phyloP scores from a whole-genome alignment of 2,329 filamentous ascomycete genomes.

The Aspergillus oerlinghausenensis region DNA sequence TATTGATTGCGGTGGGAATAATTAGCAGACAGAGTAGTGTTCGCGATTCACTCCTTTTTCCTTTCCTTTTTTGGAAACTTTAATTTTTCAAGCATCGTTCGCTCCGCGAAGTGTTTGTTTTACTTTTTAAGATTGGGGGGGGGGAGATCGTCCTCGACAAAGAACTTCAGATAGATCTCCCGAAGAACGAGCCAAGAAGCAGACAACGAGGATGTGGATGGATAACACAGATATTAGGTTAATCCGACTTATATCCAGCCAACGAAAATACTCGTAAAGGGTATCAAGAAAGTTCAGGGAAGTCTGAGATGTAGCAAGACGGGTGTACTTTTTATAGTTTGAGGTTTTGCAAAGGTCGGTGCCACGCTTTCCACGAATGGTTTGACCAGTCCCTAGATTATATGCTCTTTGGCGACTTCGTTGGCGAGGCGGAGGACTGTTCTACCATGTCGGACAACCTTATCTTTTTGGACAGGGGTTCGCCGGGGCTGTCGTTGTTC shows the following conservation, averaged over 20 bases:
- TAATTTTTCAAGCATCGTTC: not conserved
- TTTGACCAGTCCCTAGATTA: slow-evolving; percentile 13
- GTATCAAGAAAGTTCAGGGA: slow-evolving; percentile 35
- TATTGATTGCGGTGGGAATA: not conserved
- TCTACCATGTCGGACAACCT: slow-evolving; percentile 53
- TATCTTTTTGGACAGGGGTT: slow-evolving; percentile 53
- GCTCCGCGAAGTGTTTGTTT: not conserved
- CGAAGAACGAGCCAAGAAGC: not conserved
- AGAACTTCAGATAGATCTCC: not conserved
- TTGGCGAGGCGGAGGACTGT: slow-evolving; percentile 30
- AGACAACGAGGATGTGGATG: not conserved
- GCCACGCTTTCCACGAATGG: slow-evolving; percentile 6
- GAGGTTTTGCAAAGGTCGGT: not conserved
- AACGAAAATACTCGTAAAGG: slow-evolving; percentile 34
- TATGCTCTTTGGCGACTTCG: slow-evolving; percentile 33
- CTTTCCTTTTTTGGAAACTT: not conserved
- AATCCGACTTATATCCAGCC: slow-evolving; percentile 28
- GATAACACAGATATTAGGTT: slow-evolving; percentile 8
- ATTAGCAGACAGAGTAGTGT: not conserved
- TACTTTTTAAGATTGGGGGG: not conserved
- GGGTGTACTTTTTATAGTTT: slow-evolving; percentile 1
- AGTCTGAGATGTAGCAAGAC: slow-evolving; percentile 23
- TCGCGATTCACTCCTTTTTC: not conserved
- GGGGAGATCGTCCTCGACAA: not conserved
- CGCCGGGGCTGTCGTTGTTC: slow-evolving; percentile 31